phyloP scores from a whole-genome alignment of 2,329 filamentous ascomycete genomes.

The Cercospora janseana region DNA sequence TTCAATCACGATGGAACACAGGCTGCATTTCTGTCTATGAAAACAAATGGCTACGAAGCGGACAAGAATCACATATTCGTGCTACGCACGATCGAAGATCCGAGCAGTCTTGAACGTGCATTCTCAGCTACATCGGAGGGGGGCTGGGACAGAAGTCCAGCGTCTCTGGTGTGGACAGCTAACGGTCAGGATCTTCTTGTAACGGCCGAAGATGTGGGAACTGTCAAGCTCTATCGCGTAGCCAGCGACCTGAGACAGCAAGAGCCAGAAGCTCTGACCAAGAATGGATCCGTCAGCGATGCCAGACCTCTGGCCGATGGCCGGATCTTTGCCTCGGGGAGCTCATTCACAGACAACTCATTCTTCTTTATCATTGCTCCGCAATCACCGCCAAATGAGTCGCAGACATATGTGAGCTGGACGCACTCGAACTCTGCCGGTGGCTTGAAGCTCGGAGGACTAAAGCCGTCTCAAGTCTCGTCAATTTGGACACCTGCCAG shows the following conservation, averaged over 20 bases:
- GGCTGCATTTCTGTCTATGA: constrained; percentile 78
- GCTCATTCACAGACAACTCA: constrained; percentile 69
- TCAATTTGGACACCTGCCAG: constrained; percentile 70
- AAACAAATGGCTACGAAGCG: constrained; percentile 71
- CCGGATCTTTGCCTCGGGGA: constrained; percentile 63
- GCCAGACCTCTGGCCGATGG: constrained; percentile 53
- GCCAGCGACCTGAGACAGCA: constrained; percentile 28
- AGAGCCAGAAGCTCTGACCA: constrained; percentile 48
- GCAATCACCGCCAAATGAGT: constrained; percentile 43
- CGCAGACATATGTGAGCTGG: constrained; percentile 24
- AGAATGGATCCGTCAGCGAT: constrained; percentile 55
- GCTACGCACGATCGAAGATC: constrained; percentile 54
- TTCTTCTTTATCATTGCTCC: constrained; percentile 62
- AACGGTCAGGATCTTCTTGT: constrained; percentile 65
- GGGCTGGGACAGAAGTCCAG: constrained; percentile 55
- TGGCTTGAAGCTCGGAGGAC: constrained; percentile 62
- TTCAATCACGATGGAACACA: constrained; percentile 72
- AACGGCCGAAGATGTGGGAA: constrained; percentile 69
- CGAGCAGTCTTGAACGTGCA: constrained; percentile 4
- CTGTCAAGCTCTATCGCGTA: constrained; percentile 55
- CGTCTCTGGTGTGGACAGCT: constrained; percentile 50
- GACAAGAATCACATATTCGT: constrained; percentile 71
- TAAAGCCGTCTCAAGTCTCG: constrained; percentile 61
- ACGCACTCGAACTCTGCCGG: constrained; percentile 59
- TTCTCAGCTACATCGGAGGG: constrained; percentile 11